Evolutionary conservation across 2,329 filamentous ascomycete species (phyloP), one percentile per base, ranked within the genome.

Genomic region (Cercospora canescens): DNA sequence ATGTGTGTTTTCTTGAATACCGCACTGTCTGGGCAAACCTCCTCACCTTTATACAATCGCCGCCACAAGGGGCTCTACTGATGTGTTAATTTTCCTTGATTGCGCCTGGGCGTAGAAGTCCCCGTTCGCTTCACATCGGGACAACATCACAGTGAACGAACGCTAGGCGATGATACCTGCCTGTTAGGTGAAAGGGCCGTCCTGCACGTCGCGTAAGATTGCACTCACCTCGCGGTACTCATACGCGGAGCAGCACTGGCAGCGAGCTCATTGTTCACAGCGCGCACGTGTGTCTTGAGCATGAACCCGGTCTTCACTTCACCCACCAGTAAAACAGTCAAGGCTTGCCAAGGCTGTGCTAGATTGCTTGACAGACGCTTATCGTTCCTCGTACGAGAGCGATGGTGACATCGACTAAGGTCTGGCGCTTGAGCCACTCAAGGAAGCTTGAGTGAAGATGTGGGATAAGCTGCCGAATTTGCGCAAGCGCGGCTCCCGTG

Each of bases 151-250:
- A 55, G 45, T 6, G 37, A 34, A 55, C 16, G 32, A 28, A 21
- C 60, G 60, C 60, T 62, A 55, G 11, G 21, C 32, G 48, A 55
- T 62, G 34, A 62, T 62, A 62, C 60, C 60, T 62, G 60, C 60
- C 60, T 55, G 14, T 54, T 62, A 11, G 16, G 60, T 62, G 4
- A 6, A 37, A 30, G 14, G 11, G 50, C 60, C 50, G 50, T 35
- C 9, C 35, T 35, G n/a, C 8, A 30, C 41, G n/a, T 45, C n/a
- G 48, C 21, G 48, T 55, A 55, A 21, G 26, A 9, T n/a, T 30
- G 28, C 30, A 7, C 26, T n/a, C n/a, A n/a, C n/a, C 41, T 45
- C 41, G 4, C 14, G 24, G 41, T 21, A 45, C 24, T 14, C 18
- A 21, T 45, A 5, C 18, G 0, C 41, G 3, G 18, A n/a, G n/a